Base-by-base conservation (phyloP, 2,329 filamentous ascomycete genomes). In the Penicillium sp. region DNA sequence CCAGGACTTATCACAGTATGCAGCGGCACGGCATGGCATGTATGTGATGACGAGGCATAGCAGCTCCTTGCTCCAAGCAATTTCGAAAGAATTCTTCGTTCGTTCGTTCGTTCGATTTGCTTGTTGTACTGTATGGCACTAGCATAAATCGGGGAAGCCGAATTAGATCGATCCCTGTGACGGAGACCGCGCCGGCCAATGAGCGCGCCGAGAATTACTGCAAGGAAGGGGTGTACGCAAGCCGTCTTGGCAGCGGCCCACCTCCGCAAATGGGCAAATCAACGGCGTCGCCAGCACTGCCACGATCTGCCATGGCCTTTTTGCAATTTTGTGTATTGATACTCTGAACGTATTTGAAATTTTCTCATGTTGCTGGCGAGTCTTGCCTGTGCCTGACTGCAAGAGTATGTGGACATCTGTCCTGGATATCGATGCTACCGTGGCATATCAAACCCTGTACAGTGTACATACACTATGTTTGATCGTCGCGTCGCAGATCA, bases 401-500 rank as follows among this genome's bases (percentile, higher is more conserved):
- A 33, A 11, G 30, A 35, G 6, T 7, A 33, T 33, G 28, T 33
- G 28, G n/a, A n/a, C n/a, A n/a, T n/a, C n/a, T n/a, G n/a, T n/a
- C n/a, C n/a, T n/a, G n/a, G n/a, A n/a, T n/a, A n/a, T n/a, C n/a
- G n/a, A 9, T 35, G 30, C 12, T 35, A 35, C 30, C 3, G 30
- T 35, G 12, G 30, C 42, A 45, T 28, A 46, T n/a, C n/a, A n/a
- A n/a, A n/a, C n/a, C n/a, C n/a, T n/a, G n/a, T n/a, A n/a, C n/a
- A n/a, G n/a, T n/a, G n/a, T n/a, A n/a, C n/a, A n/a, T n/a, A n/a
- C n/a, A n/a, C n/a, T n/a, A n/a, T 47, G 52, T 48, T 55, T 55
- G 55, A 57, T 52, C 48, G 48, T 18, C 55, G n/a, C 18, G 47
- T 58, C 55, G 49, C 48, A 47, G 55, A 47, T 55, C 52, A 48